Percentiles rank a stretch among this genome's conserved stretches.
These are phyloP conservation scores for Punctularia strigosozonata DNA, from an alignment of 768 basidiomycete genomes.

Conservation along the genomic window DNA sequence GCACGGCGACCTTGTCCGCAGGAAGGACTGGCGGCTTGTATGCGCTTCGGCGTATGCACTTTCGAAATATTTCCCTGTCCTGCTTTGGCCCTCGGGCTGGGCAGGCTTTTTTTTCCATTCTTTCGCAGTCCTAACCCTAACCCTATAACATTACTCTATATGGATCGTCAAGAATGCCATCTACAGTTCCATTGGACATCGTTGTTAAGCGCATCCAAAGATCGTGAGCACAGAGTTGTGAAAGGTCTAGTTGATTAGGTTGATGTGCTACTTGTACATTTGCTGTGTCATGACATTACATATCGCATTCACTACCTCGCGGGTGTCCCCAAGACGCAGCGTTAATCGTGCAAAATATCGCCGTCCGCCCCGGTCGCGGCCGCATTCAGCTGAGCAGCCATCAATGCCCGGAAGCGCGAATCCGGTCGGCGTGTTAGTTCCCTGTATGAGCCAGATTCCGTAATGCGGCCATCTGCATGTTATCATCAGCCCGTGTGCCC, in stretches of 20 bases:
- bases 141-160: too few relatives aligned
- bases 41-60: constrained; percentile 33
- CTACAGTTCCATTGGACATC: too few relatives aligned
- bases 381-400: constrained; percentile 80
- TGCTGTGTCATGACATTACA: too few relatives aligned
- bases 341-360: too few relatives aligned
- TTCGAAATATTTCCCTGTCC: constrained; percentile 35
- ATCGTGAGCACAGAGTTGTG: too few relatives aligned
- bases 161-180: too few relatives aligned
- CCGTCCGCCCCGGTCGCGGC: too few relatives aligned
- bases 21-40: constrained; percentile 33
- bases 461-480: constrained; percentile 54
- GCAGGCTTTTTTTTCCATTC: constrained; percentile 28
- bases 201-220: too few relatives aligned
- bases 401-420: constrained; percentile 75
- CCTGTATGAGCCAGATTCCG: constrained; percentile 73
- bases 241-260: too few relatives aligned
- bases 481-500: background rate
- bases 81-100: constrained; percentile 40
- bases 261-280: too few relatives aligned
- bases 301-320: too few relatives aligned
- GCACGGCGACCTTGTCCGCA: constrained; percentile 48
- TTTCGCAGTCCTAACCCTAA: constrained; percentile 14
- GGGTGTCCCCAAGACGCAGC: too few relatives aligned
- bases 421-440: constrained; percentile 56